These are phyloP conservation scores for Fusarium sp. DNA, from an alignment of 2,329 filamentous ascomycete species.

Conservation along the genomic window DNA sequence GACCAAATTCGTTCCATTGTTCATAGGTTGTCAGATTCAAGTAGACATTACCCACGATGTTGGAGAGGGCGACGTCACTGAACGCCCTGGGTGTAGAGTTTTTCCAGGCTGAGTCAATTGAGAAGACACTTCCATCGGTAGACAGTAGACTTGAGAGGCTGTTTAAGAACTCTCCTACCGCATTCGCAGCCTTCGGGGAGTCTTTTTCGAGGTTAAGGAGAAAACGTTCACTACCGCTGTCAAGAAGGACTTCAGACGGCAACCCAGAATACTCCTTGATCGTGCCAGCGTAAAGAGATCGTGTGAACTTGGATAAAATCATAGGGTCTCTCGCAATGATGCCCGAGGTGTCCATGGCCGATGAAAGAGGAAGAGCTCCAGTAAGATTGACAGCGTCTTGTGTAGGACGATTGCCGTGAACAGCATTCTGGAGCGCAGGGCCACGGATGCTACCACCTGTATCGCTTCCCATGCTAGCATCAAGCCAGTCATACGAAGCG, in stretches of 20 bases:
- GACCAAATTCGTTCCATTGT: conserved; percentile 2
- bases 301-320: not conserved
- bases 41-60: not conserved
- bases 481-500: conserved; percentile 55
- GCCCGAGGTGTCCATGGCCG: conserved; percentile 50
- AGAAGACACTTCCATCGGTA: not conserved
- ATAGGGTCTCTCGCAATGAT: conserved; percentile 1
- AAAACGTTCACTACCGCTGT: not conserved
- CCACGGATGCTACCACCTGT: conserved; percentile 52
- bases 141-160: not conserved
- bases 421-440: conserved; percentile 53
- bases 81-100: not conserved
- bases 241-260: not conserved
- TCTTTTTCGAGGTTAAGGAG: not conserved
- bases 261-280: not conserved
- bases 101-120: not conserved
- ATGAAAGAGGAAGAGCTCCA: conserved; percentile 53
- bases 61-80: not conserved
- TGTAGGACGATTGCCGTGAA: conserved; percentile 57
- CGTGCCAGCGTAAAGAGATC: not conserved
- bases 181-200: not conserved
- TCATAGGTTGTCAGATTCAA: not conserved
- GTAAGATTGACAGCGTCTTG: conserved; percentile 50
- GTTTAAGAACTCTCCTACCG: not conserved
- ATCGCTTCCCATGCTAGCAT: conserved; percentile 38